Conservation (phyloP, 2,329 filamentous ascomycete species). For the Beauveria pseudobassiana region DNA sequence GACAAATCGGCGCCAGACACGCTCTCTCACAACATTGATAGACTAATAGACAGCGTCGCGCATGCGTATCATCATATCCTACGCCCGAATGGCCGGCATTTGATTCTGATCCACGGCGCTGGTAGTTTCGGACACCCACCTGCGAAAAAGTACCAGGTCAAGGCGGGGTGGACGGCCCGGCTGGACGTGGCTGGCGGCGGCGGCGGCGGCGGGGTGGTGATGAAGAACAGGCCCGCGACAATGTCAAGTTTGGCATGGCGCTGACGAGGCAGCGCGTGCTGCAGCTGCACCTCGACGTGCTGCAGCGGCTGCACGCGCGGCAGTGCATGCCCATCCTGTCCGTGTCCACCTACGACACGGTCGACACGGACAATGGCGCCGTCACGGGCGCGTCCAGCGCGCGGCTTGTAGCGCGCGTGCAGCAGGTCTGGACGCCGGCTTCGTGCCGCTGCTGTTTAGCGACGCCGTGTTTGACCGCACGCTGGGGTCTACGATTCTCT, state of each 20-base stretch:
- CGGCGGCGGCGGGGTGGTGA: neutral
- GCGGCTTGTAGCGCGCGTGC: neutral
- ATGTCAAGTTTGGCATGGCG: slow-evolving; percentile 11
- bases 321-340: slow-evolving; percentile 7
- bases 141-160: slow-evolving; percentile 11
- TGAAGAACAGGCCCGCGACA: neutral
- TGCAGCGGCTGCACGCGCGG: slow-evolving; percentile 1
- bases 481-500: slow-evolving; percentile 3
- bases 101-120: slow-evolving; percentile 10
- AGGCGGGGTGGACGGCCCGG: slow-evolving; percentile 1
- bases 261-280: slow-evolving; percentile 10
- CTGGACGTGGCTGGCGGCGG: neutral
- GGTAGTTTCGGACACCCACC: slow-evolving; percentile 12
- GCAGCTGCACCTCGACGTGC: slow-evolving; percentile 2
- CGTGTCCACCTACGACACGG: slow-evolving; percentile 9
- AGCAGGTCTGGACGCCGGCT: slow-evolving; percentile 2
- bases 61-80: slow-evolving; percentile 1
- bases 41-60: slow-evolving; percentile 1
- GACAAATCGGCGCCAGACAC: slow-evolving; percentile 7
- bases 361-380: slow-evolving; percentile 3
- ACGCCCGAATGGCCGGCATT: neutral
- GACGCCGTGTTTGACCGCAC: slow-evolving; percentile 9
- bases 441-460: slow-evolving; percentile 10
- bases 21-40: slow-evolving; percentile 1
- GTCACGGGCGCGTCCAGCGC: neutral